Base-by-base conservation (phyloP, 176 grass and related monocot genomes). In the Areca catechu region DNA sequence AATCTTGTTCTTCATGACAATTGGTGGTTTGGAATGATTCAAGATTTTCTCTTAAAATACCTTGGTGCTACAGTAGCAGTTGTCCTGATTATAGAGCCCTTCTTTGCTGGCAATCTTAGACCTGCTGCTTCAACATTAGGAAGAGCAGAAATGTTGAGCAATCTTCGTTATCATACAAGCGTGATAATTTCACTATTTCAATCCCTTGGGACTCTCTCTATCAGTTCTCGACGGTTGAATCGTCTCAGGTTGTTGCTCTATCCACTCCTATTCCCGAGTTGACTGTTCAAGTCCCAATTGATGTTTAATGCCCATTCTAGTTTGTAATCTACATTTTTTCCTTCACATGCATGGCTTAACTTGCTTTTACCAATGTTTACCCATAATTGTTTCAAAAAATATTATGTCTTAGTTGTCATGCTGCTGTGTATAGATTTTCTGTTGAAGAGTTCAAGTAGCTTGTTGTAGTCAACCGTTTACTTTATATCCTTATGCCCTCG, bases 1-100 rank as follows among this genome's bases (percentile, higher is more conserved):
- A 92, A 82, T 71, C 56, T 77, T 85, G 81, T 92, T 30, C 83
- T 82, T 61, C 87, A 98, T 73, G 93, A 98, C 50, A 86, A 88
- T 63, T 98, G 93, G 93, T 98, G 93, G 93, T 98, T 98, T 12
- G 93, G 93, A 67, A 98, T 98, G 93, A 92, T 92, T 74, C 93
- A 98, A 77, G 93, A 98, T 77, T 98, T 98, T 72, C 83, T 98
- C 22, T 71, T 98, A 54, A 98, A 98, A 67, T 98, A 98, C 64
- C 85, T 98, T 3, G 93, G 93, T 67, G 93, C 93, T 28, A 98
- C 93, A 51, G 87, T 98, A 72, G 93, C 76, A 55, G 93, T 98
- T 70, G 73, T 98, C 28, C 81, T 98, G 49, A 98, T 98, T 71
- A 98, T 98, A 0, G 93, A 98, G 70, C 93, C 93, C 20, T 98